phyloP scores from a whole-genome alignment of 179 eudicot genomes.

The Nepenthes alata region DNA sequence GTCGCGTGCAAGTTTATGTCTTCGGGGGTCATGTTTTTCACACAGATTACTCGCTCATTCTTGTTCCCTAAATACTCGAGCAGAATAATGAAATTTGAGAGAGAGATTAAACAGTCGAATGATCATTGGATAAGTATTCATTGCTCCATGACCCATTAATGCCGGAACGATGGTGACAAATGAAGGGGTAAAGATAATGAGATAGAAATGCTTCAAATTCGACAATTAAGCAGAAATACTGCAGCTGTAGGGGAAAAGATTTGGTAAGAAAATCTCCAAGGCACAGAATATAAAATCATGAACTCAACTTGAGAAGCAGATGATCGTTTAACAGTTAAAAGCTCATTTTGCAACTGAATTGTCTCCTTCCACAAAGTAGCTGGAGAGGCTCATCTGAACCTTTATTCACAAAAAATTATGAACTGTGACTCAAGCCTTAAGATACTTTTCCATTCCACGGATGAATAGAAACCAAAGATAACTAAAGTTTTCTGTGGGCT shows the following conservation, averaged over 20 bases:
- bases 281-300: not conserved
- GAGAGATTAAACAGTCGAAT: too few species aligned
- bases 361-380: too few species aligned
- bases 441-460: too few species aligned
- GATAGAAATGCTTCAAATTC: not conserved
- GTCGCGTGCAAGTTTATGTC: conserved; percentile 11
- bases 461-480: too few species aligned
- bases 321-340: not conserved
- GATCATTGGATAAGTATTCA: too few species aligned
- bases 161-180: not conserved
- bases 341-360: too few species aligned
- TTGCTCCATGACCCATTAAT: not conserved
- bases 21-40: conserved; percentile 9
- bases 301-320: not conserved
- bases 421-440: too few species aligned
- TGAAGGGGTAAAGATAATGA: not conserved
- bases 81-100: not conserved
- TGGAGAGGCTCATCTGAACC: too few species aligned
- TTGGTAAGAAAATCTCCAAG: too few species aligned
- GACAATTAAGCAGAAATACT: not conserved
- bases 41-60: conserved; percentile 11
- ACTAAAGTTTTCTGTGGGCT: too few species aligned
- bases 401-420: too few species aligned
- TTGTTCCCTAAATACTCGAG: conserved; percentile 5
- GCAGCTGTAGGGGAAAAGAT: too few species aligned